Evolutionary conservation across 73 alveolate genomes (phyloP).

Genomic region (Paramecium primaurelia): DNA sequence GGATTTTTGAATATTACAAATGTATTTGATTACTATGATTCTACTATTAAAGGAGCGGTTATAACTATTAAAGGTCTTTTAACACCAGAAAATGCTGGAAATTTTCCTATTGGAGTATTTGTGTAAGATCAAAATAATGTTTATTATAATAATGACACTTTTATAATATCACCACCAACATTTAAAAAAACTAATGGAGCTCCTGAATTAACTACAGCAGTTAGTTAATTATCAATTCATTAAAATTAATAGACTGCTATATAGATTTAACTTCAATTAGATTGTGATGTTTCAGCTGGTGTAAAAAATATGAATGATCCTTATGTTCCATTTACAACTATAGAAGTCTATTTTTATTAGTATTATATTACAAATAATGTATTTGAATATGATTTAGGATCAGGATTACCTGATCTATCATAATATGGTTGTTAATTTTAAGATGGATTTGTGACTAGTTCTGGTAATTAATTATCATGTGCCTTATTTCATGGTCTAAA

Average conservation of each 20-base stretch:
- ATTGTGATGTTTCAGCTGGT: constrained; percentile 39
- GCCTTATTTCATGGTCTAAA: constrained; percentile 2
- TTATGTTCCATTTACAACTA: constrained; percentile 29
- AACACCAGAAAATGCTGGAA: neutral
- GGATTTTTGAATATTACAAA: constrained; percentile 5
- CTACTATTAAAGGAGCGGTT: neutral
- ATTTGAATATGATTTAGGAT: neutral
- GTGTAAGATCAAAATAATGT: neutral
- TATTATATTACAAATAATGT: neutral
- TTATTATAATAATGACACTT: neutral
- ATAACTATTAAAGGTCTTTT: constrained; percentile 24
- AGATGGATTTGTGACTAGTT: neutral
- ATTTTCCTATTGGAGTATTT: neutral
- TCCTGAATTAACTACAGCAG: neutral
- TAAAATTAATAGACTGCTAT: neutral
- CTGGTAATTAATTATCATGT: constrained; percentile 8
- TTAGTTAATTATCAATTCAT: constrained; percentile 10
- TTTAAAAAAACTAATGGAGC: neutral
- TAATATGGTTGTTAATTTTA: neutral
- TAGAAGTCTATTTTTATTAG: constrained; percentile 19
- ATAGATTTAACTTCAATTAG: neutral
- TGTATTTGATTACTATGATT: neutral
- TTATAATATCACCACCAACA: neutral
- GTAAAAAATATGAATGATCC: constrained; percentile 56
- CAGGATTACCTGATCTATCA: neutral